Evolutionary conservation across 1,139 yeast species (phyloP).

Genomic region (Waltiozyma sp.): DNA sequence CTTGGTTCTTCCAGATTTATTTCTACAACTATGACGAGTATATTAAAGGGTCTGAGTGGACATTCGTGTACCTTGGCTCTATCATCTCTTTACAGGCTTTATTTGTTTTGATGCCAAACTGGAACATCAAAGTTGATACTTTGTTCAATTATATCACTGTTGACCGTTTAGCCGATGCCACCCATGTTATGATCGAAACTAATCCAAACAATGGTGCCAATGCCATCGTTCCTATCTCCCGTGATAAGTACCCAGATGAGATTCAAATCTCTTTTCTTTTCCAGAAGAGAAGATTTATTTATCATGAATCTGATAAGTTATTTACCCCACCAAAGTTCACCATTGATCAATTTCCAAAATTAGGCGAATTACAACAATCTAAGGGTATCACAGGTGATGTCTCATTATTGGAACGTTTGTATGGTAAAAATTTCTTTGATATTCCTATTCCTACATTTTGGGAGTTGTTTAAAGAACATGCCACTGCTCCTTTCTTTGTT

Average conservation of each 20-base stretch:
- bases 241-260: conserved; percentile 49
- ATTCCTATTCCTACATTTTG: conserved; percentile 88
- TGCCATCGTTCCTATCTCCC: conserved; percentile 56
- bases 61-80: conserved; percentile 74
- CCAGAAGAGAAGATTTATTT: conserved; percentile 87
- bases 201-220: conserved; percentile 81
- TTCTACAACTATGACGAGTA: conserved; percentile 62
- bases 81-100: conserved; percentile 64
- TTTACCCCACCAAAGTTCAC: conserved; percentile 78
- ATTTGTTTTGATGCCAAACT: conserved; percentile 86
- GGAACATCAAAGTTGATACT: conserved; percentile 72
- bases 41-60: conserved; percentile 70
- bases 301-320: conserved; percentile 37
- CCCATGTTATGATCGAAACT: conserved; percentile 66
- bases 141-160: conserved; percentile 57
- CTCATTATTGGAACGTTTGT: conserved; percentile 44
- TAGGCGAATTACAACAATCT: conserved; percentile 47
- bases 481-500: conserved; percentile 95
- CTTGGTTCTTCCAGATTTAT: conserved; percentile 61
- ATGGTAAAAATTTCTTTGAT: conserved; percentile 82
- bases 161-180: conserved; percentile 46
- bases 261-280: conserved; percentile 68
- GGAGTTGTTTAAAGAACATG: conserved; percentile 93
- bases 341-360: conserved; percentile 53
- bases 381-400: conserved; percentile 58